Evolutionary conservation across 805 yeast genomes (phyloP).

Genomic region (Candida adriatica): DNA sequence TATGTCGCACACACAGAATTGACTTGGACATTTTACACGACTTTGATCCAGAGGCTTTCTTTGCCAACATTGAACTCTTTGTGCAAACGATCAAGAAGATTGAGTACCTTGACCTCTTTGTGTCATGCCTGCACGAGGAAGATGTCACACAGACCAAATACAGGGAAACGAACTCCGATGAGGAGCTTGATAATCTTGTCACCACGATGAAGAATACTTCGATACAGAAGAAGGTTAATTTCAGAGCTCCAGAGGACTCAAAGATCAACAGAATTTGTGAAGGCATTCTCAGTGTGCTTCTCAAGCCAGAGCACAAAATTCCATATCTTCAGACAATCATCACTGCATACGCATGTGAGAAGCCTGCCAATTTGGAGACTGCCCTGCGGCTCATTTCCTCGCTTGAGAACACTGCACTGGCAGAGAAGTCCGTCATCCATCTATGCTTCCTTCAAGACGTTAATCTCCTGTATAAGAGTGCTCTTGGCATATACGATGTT

Average conservation of each 20-base stretch:
- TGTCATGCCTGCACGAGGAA: slow-evolving; percentile 80
- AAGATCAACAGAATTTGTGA: slow-evolving; percentile 77
- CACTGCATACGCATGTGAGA: slow-evolving; percentile 89
- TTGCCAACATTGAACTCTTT: slow-evolving; percentile 55
- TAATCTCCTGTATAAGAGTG: slow-evolving; percentile 68
- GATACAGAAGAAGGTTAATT: slow-evolving; percentile 29
- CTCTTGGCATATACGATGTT: slow-evolving; percentile 78
- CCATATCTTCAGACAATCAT: slow-evolving; percentile 70
- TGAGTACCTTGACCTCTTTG: slow-evolving; percentile 78
- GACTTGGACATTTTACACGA: slow-evolving; percentile 88
- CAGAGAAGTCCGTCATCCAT: slow-evolving; percentile 67
- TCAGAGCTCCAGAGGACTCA: slow-evolving; percentile 34
- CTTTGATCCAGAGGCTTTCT: slow-evolving; percentile 67
- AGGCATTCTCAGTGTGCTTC: slow-evolving; percentile 52
- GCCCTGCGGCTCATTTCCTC: slow-evolving; percentile 63
- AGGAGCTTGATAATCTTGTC: slow-evolving; percentile 25
- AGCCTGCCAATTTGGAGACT: slow-evolving; percentile 74
- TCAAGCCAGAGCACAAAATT: slow-evolving; percentile 40
- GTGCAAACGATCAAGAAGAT: slow-evolving; percentile 62
- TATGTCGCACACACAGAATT: slow-evolving; percentile 87
- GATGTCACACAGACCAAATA: slow-evolving; percentile 81
- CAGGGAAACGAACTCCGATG: slow-evolving; percentile 51
- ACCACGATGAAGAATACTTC: slow-evolving; percentile 20
- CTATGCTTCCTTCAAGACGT: slow-evolving; percentile 89
- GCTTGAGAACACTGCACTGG: slow-evolving; percentile 38